Evolutionary conservation across 2,329 filamentous ascomycete species (phyloP), one percentile per base, ranked within the genome.

Genomic region (Aulographum hederae): DNA sequence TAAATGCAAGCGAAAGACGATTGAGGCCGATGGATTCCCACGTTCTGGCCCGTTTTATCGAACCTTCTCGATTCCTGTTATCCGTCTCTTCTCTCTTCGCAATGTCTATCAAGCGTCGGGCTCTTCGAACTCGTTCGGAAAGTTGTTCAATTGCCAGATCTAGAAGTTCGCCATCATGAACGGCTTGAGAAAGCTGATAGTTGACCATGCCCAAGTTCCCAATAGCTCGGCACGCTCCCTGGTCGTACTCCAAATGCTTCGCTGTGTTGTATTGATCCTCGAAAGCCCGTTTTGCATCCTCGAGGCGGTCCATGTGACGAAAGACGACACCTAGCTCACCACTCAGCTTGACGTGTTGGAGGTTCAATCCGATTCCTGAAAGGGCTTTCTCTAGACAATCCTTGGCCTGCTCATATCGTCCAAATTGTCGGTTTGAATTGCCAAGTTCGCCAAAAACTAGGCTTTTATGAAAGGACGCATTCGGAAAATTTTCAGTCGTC

Each of bases 151-250:
- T 48, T 2, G 50, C 48, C 19, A 41, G n/a, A 6, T 43, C 32
- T 21, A 54, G 37, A 11, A 47, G 30, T 2, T 14, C 11, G 2
- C 8, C 15, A 16, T 49, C 38, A 4, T 37, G 26, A 20, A 34
- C 31, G 17, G 37, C 19, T 26, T 39, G 39, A n/a, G 38, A 52
- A 10, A 51, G 36, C 31, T 53, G 49, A 28, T 51, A 55, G 33
- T 54, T 51, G 1, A 48, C 41, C 46, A 53, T 52, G 5, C 50
- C 52, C 4, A 53, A 32, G 29, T 53, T 53, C 2, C 52, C 53
- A 17, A 55, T 38, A 1, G 52, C 46, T 3, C 53, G 46, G 29
- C 47, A 51, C 15, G 39, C 38, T 25, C 41, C 39, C 2, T 27
- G 30, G 8, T 44, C 37, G 1, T 40, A 32, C 0, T 36, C 35